phyloP scores from a whole-genome alignment of 768 basidiomycete species.

The Pleurotus salmoneostramineus region DNA sequence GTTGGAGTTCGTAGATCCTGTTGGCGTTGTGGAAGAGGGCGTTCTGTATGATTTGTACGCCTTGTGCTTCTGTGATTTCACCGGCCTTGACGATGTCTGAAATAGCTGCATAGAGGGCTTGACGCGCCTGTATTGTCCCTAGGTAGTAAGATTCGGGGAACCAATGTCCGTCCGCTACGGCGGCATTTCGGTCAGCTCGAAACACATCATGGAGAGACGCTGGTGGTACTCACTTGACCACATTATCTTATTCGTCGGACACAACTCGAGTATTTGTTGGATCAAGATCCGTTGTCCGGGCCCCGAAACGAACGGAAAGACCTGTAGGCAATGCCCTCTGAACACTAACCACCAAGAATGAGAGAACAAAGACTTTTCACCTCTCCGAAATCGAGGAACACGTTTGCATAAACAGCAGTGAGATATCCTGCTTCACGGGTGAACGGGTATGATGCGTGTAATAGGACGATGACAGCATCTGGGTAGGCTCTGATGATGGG shows the following conservation, averaged over 20 bases:
- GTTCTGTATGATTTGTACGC: constrained; percentile 47
- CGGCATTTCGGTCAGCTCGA: background rate
- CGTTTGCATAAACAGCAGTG: constrained; percentile 66
- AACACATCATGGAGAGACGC: background rate
- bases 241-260: constrained; percentile 75
- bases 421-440: constrained; percentile 78
- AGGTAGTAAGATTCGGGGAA: constrained; percentile 80
- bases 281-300: constrained; percentile 60
- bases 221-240: constrained; percentile 62
- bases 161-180: constrained; percentile 59
- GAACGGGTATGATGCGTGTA: constrained; percentile 78
- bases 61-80: constrained; percentile 54
- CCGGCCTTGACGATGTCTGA: constrained; percentile 38
- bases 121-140: constrained; percentile 58
- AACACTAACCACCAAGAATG: background rate
- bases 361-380: constrained; percentile 20
- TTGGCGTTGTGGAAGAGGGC: constrained; percentile 69
- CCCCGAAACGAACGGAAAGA: constrained; percentile 64
- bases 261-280: constrained; percentile 62
- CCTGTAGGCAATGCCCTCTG: constrained; percentile 14
- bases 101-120: constrained; percentile 60
- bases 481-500: constrained; percentile 63
- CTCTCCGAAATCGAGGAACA: constrained; percentile 79
- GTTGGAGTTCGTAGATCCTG: constrained; percentile 52
- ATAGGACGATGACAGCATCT: constrained; percentile 55